Evolutionary conservation across 1,284 basidiomycete species (phyloP).

Genomic region (Ustilago tritici): DNA sequence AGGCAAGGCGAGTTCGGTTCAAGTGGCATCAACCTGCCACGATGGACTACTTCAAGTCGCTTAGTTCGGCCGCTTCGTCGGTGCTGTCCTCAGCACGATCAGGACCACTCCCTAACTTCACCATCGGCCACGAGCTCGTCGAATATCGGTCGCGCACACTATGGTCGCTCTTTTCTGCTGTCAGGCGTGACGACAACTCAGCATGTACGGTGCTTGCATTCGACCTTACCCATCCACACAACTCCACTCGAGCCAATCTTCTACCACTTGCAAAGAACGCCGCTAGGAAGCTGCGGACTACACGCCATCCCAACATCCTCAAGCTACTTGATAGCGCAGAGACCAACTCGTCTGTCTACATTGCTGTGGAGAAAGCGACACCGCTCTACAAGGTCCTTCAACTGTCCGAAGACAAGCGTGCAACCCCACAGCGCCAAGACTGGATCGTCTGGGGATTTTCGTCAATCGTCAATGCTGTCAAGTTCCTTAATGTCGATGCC

Average conservation of each 20-base stretch:
- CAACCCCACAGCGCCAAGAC: constrained; percentile 74
- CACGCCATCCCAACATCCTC: constrained; percentile 93
- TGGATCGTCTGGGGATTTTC: constrained; percentile 96
- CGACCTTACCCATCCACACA: constrained; percentile 55
- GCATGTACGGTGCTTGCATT: constrained; percentile 61
- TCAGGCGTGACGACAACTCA: constrained; percentile 84
- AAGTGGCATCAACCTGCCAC: background rate
- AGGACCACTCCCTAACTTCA: constrained; percentile 88
- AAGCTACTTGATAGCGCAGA: constrained; percentile 89
- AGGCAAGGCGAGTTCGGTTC: background rate
- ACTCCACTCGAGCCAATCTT: constrained; percentile 45
- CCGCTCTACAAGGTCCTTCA: constrained; percentile 79
- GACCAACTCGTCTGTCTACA: constrained; percentile 85
- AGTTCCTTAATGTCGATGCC: constrained; percentile 83
- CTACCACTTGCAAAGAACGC: constrained; percentile 86
- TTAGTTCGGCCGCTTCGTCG: constrained; percentile 87
- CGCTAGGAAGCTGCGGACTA: constrained; percentile 87
- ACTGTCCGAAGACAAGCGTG: constrained; percentile 70
- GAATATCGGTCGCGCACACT: constrained; percentile 78
- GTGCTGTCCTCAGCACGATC: constrained; percentile 82
- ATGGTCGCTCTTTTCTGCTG: constrained; percentile 88
- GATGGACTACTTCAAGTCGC: constrained; percentile 86
- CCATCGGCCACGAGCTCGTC: constrained; percentile 81
- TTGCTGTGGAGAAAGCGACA: constrained; percentile 91
- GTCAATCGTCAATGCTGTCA: constrained; percentile 86